Conservation (phyloP, 495 filamentous ascomycete species). For the Hypomontagnella submonticulosa region DNA sequence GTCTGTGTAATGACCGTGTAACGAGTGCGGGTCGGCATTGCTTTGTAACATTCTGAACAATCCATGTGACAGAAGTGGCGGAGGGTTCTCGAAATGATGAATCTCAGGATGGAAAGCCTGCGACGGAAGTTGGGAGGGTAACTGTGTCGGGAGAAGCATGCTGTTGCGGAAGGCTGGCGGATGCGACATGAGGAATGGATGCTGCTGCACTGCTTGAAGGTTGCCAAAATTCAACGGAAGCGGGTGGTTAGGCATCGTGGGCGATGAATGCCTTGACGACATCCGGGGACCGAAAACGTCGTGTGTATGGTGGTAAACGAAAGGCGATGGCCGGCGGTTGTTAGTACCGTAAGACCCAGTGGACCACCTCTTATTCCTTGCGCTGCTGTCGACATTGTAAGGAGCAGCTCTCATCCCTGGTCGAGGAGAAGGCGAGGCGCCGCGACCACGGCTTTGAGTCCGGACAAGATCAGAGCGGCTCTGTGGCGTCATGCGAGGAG, state of each 20-base stretch:
- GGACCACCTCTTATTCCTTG: slow-evolving; percentile 76
- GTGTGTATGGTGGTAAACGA: slow-evolving; percentile 63
- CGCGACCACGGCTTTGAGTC: slow-evolving; percentile 67
- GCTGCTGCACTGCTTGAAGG: slow-evolving; percentile 63
- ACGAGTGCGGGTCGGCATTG: slow-evolving; percentile 71
- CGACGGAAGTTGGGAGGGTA: slow-evolving; percentile 57
- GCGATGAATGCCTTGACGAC: slow-evolving; percentile 64
- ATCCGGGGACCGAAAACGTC: slow-evolving; percentile 61
- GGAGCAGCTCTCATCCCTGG: slow-evolving; percentile 70
- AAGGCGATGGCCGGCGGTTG: slow-evolving; percentile 65
- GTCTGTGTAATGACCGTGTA: slow-evolving; percentile 71
- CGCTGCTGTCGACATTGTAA: slow-evolving; percentile 67
- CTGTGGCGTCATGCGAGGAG: slow-evolving; percentile 68
- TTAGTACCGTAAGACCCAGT: slow-evolving; percentile 71
- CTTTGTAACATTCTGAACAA: slow-evolving; percentile 75
- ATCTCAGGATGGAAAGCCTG: slow-evolving; percentile 59
- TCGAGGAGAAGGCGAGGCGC: slow-evolving; percentile 73
- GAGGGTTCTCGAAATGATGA: slow-evolving; percentile 63
- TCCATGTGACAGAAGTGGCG: slow-evolving; percentile 70
- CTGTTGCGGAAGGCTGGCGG: slow-evolving; percentile 58
- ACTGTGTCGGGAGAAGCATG: slow-evolving; percentile 57
- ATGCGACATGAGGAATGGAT: slow-evolving; percentile 63
- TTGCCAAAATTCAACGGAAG: slow-evolving; percentile 65
- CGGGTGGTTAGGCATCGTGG: slow-evolving; percentile 63
- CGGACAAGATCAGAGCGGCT: slow-evolving; percentile 65